phyloP scores from a whole-genome alignment of 352 stramenopile genomes.

The Pythium periplocum region DNA sequence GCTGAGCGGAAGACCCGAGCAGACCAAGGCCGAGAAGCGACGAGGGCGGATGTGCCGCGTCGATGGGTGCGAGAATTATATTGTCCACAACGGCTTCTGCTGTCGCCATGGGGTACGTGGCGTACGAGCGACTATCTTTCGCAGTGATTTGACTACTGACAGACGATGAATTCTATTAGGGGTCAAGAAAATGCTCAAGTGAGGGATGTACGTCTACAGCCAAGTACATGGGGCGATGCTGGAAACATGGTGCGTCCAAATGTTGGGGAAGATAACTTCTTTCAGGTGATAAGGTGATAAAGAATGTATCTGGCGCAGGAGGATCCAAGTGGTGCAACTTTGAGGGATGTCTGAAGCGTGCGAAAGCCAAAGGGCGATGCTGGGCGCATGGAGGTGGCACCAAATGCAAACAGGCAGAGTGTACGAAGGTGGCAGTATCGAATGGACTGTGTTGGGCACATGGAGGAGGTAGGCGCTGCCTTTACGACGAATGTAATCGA shows the following conservation, averaged over 20 bases:
- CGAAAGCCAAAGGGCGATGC: constrained; percentile 23
- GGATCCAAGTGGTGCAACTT: constrained; percentile 31
- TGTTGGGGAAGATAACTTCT: background rate
- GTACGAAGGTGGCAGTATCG: constrained; percentile 21
- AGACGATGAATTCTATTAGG: constrained; percentile 7
- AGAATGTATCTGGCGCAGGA: constrained; percentile 10
- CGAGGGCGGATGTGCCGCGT: constrained; percentile 23
- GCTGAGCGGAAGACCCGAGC: background rate
- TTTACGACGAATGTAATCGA: constrained; percentile 28
- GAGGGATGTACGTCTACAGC: constrained; percentile 26
- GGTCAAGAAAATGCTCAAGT: constrained; percentile 30
- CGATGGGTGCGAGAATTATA: constrained; percentile 34
- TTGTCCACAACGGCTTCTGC: constrained; percentile 34
- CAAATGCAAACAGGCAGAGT: constrained; percentile 19
- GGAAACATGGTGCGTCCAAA: constrained; percentile 23
- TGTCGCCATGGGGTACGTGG: constrained; percentile 33
- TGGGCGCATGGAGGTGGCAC: constrained; percentile 31
- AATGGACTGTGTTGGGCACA: constrained; percentile 32
- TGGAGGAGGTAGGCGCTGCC: constrained; percentile 29
- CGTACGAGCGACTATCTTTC: background rate
- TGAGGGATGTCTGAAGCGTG: constrained; percentile 23
- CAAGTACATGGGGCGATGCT: constrained; percentile 28
- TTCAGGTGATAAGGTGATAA: background rate
- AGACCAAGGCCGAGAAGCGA: constrained; percentile 16
- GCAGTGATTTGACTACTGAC: constrained; percentile 1